Evolutionary conservation across 176 grass and related monocot genomes (phyloP), one percentile per base, ranked within the genome.

Genomic region (Neostapfia colusana): DNA sequence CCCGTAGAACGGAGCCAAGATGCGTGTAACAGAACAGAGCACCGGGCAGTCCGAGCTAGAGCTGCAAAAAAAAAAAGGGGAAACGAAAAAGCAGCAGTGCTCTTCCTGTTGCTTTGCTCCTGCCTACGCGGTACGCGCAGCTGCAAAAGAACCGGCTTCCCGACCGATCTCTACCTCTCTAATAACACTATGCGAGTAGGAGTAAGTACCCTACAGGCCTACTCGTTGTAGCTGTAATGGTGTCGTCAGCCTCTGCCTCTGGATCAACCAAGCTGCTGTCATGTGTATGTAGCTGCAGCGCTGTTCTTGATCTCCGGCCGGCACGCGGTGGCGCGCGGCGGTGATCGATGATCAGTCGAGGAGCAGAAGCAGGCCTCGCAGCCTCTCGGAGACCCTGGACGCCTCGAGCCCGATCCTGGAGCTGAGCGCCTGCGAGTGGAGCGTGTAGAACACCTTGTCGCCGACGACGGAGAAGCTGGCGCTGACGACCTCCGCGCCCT

Each of bases 361-460:
- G 18, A n/a, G n/a, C n/a, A 46, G 24, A n/a, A 77, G 77, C 36
- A 88, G 86, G 25, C 60, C 49, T 14, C 75, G 83, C 12, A 97
- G 48, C 77, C 86, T 93, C 3, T 87, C 63, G 0, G 86, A 75
- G 65, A 97, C 42, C 34, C 75, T 83, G 69, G 84, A 56, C 5
- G 84, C 74, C 5, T 97, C 86, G 27, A 97, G 65, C 0, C 88
- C 94, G 10, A 83, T 74, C 75, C 88, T 65, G 20, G 91, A 61
- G 83, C 78, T 76, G 36, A 88, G 12, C 27, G 90, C 81, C 86
- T 98, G 91, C 6, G 95, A 92, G 65, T 98, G 95, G 11, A 98
- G 42, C 11, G 95, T 94, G 79, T 92, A 88, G 69, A 94, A 89
- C 54, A 98, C 81, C 74, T 92, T 98, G 46, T 98, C 89, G 1